phyloP scores from a whole-genome alignment of 2,329 filamentous ascomycete species.

The Leptodontidium sp. region DNA sequence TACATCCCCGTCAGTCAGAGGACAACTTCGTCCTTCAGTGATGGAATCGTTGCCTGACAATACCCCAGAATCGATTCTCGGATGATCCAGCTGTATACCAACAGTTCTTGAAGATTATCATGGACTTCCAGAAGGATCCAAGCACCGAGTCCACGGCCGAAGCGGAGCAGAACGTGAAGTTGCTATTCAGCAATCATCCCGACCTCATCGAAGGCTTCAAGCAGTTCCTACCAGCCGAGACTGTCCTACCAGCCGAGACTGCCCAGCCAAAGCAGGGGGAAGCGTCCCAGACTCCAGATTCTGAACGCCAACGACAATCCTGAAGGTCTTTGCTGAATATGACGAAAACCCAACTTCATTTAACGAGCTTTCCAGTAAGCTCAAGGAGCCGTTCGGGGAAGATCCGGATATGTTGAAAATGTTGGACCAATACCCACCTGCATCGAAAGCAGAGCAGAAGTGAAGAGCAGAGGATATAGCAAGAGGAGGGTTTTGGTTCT shows the following conservation, averaged over 20 bases:
- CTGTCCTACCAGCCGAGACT: not conserved
- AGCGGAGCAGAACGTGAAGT: not conserved
- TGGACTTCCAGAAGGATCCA: not conserved
- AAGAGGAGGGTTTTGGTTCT: not conserved
- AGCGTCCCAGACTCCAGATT: not conserved
- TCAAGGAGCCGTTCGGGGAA: not conserved
- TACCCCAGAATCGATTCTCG: not conserved
- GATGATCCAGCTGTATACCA: not conserved
- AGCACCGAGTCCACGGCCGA: not conserved
- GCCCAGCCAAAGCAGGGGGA: not conserved
- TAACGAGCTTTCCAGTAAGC: not conserved
- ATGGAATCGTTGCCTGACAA: not conserved
- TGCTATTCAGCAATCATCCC: not conserved
- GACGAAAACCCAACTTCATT: not conserved
- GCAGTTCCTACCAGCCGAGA: not conserved
- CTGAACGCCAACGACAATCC: not conserved
- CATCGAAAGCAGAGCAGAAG: not conserved
- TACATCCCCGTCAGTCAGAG: not conserved
- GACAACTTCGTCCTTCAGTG: not conserved
- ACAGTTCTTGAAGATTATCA: not conserved
- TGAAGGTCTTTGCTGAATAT: not conserved
- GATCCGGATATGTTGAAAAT: not conserved
- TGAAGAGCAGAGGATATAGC: not conserved
- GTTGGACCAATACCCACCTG: not conserved
- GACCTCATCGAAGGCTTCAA: slow-evolving; percentile 3